Percentiles rank a stretch among this genome's conserved stretches.
phyloP scores from a whole-genome alignment of 225 moss, liverwort and hornwort genomes.

The Anthoceros angustus region DNA sequence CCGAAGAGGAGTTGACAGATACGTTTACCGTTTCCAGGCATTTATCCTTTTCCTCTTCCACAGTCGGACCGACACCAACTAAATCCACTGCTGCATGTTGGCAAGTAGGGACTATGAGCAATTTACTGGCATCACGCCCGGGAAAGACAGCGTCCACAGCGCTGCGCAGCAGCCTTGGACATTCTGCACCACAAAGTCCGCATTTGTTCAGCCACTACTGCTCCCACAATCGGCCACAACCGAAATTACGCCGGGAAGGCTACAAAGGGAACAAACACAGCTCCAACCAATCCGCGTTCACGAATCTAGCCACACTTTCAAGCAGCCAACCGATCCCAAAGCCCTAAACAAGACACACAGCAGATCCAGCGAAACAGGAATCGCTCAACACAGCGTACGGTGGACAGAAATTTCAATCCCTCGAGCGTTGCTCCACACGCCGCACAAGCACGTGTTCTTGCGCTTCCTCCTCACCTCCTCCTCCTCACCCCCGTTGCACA shows the following conservation, averaged over 20 bases:
- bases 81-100: neutral
- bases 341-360: no score
- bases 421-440: neutral
- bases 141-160: neutral
- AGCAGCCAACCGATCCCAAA: no score
- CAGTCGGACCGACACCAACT: neutral
- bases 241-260: neutral
- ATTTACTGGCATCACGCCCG: neutral
- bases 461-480: neutral
- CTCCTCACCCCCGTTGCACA: neutral
- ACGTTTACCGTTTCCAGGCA: neutral
- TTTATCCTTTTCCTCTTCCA: conserved; percentile 3
- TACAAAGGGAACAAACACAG: no score
- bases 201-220: neutral
- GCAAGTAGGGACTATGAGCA: conserved; percentile 2
- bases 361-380: no score
- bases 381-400: neutral
- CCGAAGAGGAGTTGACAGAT: neutral
- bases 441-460: conserved; percentile 1
- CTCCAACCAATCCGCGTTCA: no score
- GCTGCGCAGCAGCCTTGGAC: conserved; percentile 1
- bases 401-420: conserved; percentile 1
- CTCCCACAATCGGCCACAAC: neutral
- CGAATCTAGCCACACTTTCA: no score
- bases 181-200: neutral